Conservation (phyloP, 305 asterid genomes). For the Fraxinus sp. region DNA sequence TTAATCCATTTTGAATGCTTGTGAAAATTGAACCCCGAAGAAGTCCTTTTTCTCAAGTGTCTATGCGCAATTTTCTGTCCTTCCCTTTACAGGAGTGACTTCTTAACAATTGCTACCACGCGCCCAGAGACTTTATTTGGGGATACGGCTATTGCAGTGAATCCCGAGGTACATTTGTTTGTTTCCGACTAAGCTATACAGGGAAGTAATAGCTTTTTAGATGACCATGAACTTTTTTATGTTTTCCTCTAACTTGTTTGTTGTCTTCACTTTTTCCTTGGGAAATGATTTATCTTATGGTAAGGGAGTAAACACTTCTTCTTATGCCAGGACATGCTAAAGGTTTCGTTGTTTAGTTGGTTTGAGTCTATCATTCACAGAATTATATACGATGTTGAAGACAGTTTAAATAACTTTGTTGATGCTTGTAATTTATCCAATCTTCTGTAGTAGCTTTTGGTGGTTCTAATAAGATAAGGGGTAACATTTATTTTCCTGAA, state of each 20-base stretch:
- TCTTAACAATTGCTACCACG: conserved; percentile 88
- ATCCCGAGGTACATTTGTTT: conserved; percentile 68
- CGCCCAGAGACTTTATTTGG: conserved; percentile 99
- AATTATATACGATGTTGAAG: background rate
- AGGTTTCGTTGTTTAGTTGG: background rate
- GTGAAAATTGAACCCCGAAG: background rate
- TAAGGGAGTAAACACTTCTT: background rate
- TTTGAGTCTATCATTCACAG: background rate
- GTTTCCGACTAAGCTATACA: background rate
- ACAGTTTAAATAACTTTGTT: background rate
- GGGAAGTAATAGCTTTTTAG: background rate
- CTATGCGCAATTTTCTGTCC: background rate
- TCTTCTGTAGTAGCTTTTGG: conserved; percentile 3
- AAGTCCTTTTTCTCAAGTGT: conserved; percentile 4
- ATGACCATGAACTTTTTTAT: background rate
- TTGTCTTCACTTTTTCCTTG: background rate
- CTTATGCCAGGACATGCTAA: background rate
- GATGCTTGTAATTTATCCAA: background rate
- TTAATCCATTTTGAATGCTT: conserved; percentile 10
- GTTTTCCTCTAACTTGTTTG: background rate
- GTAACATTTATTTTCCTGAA: conserved; percentile 8
- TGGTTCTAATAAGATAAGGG: conserved; percentile 17
- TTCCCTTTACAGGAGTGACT: conserved; percentile 66
- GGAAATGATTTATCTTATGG: conserved; percentile 7
- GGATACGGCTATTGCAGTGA: conserved; percentile 91